Evolutionary conservation across 2,329 filamentous ascomycete species (phyloP), one percentile per base, ranked within the genome.

Genomic region (Shiraia sp.): DNA sequence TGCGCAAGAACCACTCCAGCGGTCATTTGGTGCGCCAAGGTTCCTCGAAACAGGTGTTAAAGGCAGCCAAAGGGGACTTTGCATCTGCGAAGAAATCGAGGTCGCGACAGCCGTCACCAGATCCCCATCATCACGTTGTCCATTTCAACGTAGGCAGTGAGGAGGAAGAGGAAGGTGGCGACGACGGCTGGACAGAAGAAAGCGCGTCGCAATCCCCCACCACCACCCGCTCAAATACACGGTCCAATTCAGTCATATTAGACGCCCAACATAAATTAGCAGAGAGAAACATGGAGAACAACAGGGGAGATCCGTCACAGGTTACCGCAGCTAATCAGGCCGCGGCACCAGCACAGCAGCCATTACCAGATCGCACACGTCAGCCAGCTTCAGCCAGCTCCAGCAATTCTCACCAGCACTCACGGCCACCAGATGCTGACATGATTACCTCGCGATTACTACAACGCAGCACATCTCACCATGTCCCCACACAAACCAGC

Each of bases 391-490:
- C 57, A 14, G 42, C 59, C 10, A 70, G 65, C 48, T 65, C 63
- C 13, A 51, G 59, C 30, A 60, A 50, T 45, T 58, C 65, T 22
- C 59, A 66, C 36, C 56, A 64, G 24, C 61, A 69, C 38, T 65
- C 66, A 23, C 53, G 65, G 24, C 65, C 65, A 16, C 68, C 70
- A 25, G 83, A 85, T 57, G 84, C 82, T 46, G 80, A 83, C 55
- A 81, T 85, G 47, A 78, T 88, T 36, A 88, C 85, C 6, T 83
- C 84, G 22, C 78, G 83, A 44, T 69, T 88, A 26, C 75, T 90
- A 2, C 80, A 86, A 59, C 79, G 85, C 52, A 81, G 76, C 8
- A 78, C 82, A 0, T 83, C 82, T 4, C 76, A 82, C 47, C 76
- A 79, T 47, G 78, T 80, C 3, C 80, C 83, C 25, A 83, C 82